Base-by-base conservation (phyloP, 1,284 basidiomycete species). In the Waitea zeae region DNA sequence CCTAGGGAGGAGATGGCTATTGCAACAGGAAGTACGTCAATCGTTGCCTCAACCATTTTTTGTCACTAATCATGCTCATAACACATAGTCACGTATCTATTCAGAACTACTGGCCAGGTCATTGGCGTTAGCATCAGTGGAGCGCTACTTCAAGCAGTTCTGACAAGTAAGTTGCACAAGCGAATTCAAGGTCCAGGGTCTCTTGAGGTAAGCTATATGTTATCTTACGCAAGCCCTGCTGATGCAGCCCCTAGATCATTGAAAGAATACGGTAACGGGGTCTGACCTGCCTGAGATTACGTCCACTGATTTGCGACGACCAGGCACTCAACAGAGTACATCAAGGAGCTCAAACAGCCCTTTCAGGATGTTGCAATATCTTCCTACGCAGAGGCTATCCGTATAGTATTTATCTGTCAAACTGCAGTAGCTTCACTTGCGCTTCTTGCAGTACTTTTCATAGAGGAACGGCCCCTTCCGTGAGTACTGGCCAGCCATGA, bases 361-460 rank as follows among this genome's bases (percentile, higher is more conserved):
- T 49, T 77, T 34, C 69, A 63, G 45, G 54, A 66, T 42, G 75
- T 75, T 20, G 93, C 90, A 1, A 66, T 84, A 32, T 65, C 70
- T 42, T 83, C 86, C 0, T 98, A 96, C 56, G 72, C 75, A 20
- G 69, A 74, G 46, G 83, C 87, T 31, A 60, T 97, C 44, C 72
- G 72, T 44, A 70, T 74, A 43, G 88, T 93, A 36, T 98, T 96
- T 59, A 69, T 88, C 39, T 77, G 74, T 46, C 78, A 74, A 49
- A 62, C 66, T 41, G 77, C 63, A 18, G 54, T 73, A 43, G 74
- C 73, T 42, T 46, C 80, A 46, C 46, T 80, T 35, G 64, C 66
- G 26, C 66, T 84, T 48, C 53, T 64, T 60, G 54, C 62, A 58
- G 75, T 69, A 46, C 43, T 83, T 41, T 74, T 78, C 3, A 83